Percentiles rank a stretch among this genome's conserved stretches.
These are phyloP conservation scores for Hymenoscyphus linearis DNA, from an alignment of 2,329 filamentous ascomycete genomes.

Conservation along the genomic window DNA sequence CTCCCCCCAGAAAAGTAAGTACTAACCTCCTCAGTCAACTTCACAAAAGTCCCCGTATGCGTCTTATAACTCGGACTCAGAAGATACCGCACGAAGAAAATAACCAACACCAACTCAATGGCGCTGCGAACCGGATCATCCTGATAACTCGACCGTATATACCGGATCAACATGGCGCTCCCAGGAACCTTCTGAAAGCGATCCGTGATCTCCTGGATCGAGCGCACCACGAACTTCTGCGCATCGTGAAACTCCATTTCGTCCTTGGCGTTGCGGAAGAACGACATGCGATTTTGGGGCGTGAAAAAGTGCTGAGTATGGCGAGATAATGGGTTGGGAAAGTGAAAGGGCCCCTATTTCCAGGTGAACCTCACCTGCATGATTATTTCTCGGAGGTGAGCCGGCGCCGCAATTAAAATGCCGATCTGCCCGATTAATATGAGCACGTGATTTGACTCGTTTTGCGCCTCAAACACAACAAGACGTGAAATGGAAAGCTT, in stretches of 20 bases:
- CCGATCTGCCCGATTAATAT: background rate
- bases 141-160: slow-evolving; percentile 96
- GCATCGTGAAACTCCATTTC: slow-evolving; percentile 60
- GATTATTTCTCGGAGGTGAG: background rate
- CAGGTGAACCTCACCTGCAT: background rate
- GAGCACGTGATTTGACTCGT: background rate
- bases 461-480: too few species aligned
- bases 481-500: too few species aligned
- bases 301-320: background rate
- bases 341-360: slow-evolving; percentile 7
- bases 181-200: slow-evolving; percentile 88
- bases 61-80: slow-evolving; percentile 90
- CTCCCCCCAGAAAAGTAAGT: slow-evolving; percentile 16
- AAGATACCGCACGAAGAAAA: slow-evolving; percentile 93
- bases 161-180: slow-evolving; percentile 88
- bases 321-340: background rate
- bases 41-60: slow-evolving; percentile 82
- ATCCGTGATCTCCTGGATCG: slow-evolving; percentile 48
- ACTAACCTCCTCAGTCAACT: slow-evolving; percentile 71
- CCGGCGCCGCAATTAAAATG: background rate
- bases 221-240: slow-evolving; percentile 48
- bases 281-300: slow-evolving; percentile 11
- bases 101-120: slow-evolving; percentile 86
- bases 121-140: slow-evolving; percentile 91
- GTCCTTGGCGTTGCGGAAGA: slow-evolving; percentile 14